Evolutionary conservation across 805 yeast genomes (phyloP).

Genomic region (Teunomyces kruisii): DNA sequence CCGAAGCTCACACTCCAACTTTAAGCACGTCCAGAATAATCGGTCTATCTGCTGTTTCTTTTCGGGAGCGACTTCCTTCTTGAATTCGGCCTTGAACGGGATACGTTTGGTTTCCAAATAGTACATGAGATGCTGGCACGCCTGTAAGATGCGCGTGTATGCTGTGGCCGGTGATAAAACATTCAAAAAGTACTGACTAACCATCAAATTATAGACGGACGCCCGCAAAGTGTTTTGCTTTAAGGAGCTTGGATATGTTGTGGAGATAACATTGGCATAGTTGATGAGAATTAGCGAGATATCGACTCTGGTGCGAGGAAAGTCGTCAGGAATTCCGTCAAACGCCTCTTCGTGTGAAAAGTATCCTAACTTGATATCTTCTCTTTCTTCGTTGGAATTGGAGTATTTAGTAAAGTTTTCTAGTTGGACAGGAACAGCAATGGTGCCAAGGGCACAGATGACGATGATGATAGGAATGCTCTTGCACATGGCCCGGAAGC

Average conservation of each 20-base stretch:
- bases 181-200: slow-evolving; percentile 28
- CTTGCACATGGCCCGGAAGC: slow-evolving; percentile 20
- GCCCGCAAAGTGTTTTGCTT: slow-evolving; percentile 14
- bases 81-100: slow-evolving; percentile 3
- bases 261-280: slow-evolving; percentile 20
- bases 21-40: slow-evolving; percentile 37
- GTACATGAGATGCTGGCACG: slow-evolving; percentile 32
- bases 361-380: slow-evolving; percentile 19
- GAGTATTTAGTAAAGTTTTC: slow-evolving; percentile 31
- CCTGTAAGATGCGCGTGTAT: slow-evolving; percentile 21
- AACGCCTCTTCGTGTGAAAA: slow-evolving; percentile 10
- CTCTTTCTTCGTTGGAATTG: slow-evolving; percentile 28
- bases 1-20: slow-evolving; percentile 37
- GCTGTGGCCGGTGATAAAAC: slow-evolving; percentile 27
- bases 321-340: slow-evolving; percentile 2
- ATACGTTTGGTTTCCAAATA: slow-evolving; percentile 20
- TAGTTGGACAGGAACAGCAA: slow-evolving; percentile 30
- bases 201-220: slow-evolving; percentile 20
- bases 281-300: slow-evolving; percentile 22
- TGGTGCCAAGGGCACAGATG: slow-evolving; percentile 33
- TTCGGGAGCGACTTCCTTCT: slow-evolving; percentile 1
- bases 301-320: slow-evolving; percentile 19
- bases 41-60: slow-evolving; percentile 24
- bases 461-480: slow-evolving; percentile 25
- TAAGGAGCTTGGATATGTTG: slow-evolving; percentile 20